Base-by-base conservation (phyloP, 805 yeast genomes). In the Kluyveromyces aestuarii region DNA sequence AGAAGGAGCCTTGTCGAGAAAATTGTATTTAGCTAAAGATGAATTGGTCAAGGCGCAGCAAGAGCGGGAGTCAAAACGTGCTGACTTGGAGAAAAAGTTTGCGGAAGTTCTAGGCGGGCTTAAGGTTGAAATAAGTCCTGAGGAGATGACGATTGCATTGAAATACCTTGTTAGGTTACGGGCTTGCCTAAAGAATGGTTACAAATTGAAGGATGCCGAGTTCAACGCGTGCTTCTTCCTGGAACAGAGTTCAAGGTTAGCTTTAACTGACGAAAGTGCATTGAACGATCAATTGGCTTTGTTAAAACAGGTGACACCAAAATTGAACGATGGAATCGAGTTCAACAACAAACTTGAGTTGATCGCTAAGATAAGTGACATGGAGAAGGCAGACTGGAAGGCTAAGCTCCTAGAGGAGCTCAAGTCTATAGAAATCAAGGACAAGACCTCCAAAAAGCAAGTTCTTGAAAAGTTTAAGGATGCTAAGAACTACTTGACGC, bases 1-100 rank as follows among this genome's bases (percentile, higher is more conserved):
- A 66, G 80, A 74, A 59, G 70, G 70, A 11, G 75, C 74, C 54
- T 71, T 83, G 74, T 73, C 81, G 3, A 78, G 95, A 66, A 84
- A 86, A 61, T 87, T 84, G 59, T 72, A 70, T 46, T 67, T 80
- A 40, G 76, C 74, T 8, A 76, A 75, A 55, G 81, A 81, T 13
- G 72, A 67, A n/a, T 68, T 84, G 40, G 57, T 74, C 42, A 61
- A 71, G 44, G 66, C 60, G 5, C 60, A 70, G 30, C 59, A 68
- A 33, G 62, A 63, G 40, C 76, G 84, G 59, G 70, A 70, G 43
- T 57, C 49, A 4, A 63, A 66, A 38, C 73, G 81, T 51, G 56
- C 48, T 6, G 51, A 55, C 11, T 61, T 66, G 41, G 51, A 58
- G 14, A 52, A 61, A 0, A 48, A 56, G 2, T 75, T 74, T 50